Base-by-base conservation (phyloP, 1,139 yeast genomes). In the Ashbya aceris region DNA sequence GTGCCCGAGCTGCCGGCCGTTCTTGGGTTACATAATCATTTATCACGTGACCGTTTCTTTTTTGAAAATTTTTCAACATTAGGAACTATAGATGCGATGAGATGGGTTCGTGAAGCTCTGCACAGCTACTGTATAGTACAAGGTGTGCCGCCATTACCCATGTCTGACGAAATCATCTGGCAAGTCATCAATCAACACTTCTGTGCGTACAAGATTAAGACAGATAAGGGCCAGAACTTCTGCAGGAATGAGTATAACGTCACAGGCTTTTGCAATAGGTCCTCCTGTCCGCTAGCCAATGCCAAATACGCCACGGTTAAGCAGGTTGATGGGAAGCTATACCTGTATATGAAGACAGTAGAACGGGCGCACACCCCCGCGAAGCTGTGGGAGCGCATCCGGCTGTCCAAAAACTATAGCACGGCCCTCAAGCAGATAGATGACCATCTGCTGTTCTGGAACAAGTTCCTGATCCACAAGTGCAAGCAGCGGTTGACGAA, bases 361-460 rank as follows among this genome's bases (percentile, higher is more conserved):
- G 98, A 91, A 69, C 77, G 98, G 66, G 93, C 95, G 20, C 98
- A 91, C 61, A 83, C 86, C 54, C 98, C 98, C 10, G 77, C 84
- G 38, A 83, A 83, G 56, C 69, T 85, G 64, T 91, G 98, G 98
- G 96, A 91, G 65, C 74, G 97, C 55, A 80, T 91, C 60, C 81
- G 81, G 61, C 71, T 91, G 47, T 83, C 93, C 45, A 86, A 85
- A 61, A 89, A 91, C 63, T 91, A 87, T 62, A 74, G 81, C 42
- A 82, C 76, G 60, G 97, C 98, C 5, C 72, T 91, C 55, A 74
- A 75, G 51, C 98, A 91, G 65, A 77, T 91, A 46, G 97, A 89
- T 61, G 80, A 78, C 48, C 84, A 86, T 56, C 71, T 91, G 52
- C 73, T 82, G 46, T 87, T 89, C 67, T 91, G 98, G 98, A 91